Conservation (phyloP, 1,284 basidiomycete genomes). For the Ceratobasidium sp. region DNA sequence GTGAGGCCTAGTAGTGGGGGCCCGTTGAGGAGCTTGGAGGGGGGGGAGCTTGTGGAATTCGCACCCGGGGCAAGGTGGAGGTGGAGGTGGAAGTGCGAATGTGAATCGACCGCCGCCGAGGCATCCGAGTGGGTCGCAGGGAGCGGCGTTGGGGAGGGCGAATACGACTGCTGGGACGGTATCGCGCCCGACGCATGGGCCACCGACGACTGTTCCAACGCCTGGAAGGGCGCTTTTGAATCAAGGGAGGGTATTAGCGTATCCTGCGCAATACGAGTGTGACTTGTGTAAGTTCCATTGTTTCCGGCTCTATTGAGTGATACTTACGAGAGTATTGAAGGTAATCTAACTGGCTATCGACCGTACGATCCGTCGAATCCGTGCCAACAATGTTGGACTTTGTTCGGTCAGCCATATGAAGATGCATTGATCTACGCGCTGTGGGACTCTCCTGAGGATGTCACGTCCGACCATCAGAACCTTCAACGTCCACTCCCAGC, state of each 20-base stretch:
- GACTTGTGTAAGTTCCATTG: conserved; percentile 66
- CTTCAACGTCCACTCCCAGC: conserved; percentile 61
- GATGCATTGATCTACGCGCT: conserved; percentile 72
- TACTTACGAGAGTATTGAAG: conserved; percentile 56
- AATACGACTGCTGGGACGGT: conserved; percentile 27
- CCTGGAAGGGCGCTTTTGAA: conserved; percentile 75
- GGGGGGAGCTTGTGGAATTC: conserved; percentile 26
- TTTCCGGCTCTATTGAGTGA: conserved; percentile 41
- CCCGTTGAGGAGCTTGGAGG: not conserved
- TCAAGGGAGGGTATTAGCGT: conserved; percentile 72
- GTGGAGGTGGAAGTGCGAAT: not conserved
- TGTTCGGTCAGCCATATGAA: conserved; percentile 69
- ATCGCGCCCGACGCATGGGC: conserved; percentile 54
- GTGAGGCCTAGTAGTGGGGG: conserved; percentile 6
- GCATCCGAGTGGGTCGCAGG: conserved; percentile 7
- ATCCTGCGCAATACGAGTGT: conserved; percentile 72
- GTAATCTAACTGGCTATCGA: conserved; percentile 79
- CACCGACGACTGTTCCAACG: conserved; percentile 71
- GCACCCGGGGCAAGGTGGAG: conserved; percentile 9
- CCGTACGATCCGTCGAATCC: conserved; percentile 73
- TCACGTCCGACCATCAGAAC: conserved; percentile 53
- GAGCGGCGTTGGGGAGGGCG: conserved; percentile 5
- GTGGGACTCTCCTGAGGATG: conserved; percentile 57
- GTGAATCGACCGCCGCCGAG: conserved; percentile 37
- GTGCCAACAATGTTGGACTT: conserved; percentile 78